Evolutionary conservation across 441 rosid genomes (phyloP), one percentile per base, ranked within the genome.

Genomic region (Corymbia calophylla): DNA sequence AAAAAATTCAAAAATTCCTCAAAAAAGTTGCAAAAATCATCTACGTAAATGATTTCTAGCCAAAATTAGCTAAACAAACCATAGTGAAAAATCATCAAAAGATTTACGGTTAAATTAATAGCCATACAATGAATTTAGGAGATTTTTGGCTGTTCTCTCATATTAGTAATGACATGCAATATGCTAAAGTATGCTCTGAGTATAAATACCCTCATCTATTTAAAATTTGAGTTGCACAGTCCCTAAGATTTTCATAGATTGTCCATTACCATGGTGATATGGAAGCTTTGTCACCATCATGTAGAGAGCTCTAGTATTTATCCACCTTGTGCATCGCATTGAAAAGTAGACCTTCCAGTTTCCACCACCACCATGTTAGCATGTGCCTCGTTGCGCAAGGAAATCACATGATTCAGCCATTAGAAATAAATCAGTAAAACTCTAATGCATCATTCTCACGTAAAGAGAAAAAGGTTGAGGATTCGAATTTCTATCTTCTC

Each of bases 301-400:
- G 35, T 31, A 25, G 49, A 73, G 29, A 80, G 53, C 39, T 80
- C 85, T 23, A 3, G 85, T 77, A 23, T 2, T 73, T 44, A 25
- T 44, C 85, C 85, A 77, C 31, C 19, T 7, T 16, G 18, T 23
- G 48, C 53, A 47, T 80, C 51, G 6, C 25, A 25, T 73, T 23
- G 7, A 25, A 23, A 66, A 0, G 5, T 39, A 39, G 19, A 39
- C 51, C 39, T 73, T 73, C 51, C 51, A 23, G 64, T 58, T 58
- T 58, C 64, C 64, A 58, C 64, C 1, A 73, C 48, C 32, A 7
- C 15, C 6, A 11, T 23, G 2, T 2, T 12, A 0, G 49, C 0
- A 6, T 8, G 51, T 39, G 82, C 82, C 51, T 39, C 51, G 9
- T 5, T 5, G 9, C 8, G 29, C 82, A 73, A 73, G 48, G 29